A percentile compares a stretch with the other conserved stretches of the same genome.
Evolutionary conservation across 2,329 filamentous ascomycete genomes (phyloP).

Genomic region (Venturia oleaginea): DNA sequence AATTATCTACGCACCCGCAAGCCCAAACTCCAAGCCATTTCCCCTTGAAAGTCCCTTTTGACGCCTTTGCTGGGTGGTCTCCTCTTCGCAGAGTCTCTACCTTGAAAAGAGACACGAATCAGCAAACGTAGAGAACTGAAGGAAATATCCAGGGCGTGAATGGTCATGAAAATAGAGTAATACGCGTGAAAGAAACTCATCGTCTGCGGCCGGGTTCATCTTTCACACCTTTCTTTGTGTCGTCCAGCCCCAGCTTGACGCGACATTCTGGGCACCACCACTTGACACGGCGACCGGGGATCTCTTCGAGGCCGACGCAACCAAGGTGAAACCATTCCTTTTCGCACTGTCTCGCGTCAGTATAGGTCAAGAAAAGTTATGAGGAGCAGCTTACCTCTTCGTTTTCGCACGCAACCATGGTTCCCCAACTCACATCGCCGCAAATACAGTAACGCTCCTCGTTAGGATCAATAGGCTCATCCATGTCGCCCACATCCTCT

Average conservation of each 20-base stretch:
- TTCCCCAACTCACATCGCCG: constrained; percentile 70
- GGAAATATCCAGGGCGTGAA: background rate
- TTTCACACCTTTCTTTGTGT: constrained; percentile 8
- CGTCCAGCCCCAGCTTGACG: constrained; percentile 19
- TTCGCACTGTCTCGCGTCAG: constrained; percentile 49
- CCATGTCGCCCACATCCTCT: constrained; percentile 16
- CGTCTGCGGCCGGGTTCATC: background rate
- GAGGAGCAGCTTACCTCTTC: constrained; percentile 50
- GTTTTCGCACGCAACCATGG: constrained; percentile 78
- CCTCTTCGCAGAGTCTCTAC: constrained; percentile 3
- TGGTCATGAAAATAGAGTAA: background rate
- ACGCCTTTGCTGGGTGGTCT: constrained; percentile 4
- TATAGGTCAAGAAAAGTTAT: constrained; percentile 10
- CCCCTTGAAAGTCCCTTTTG: background rate
- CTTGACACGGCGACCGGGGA: constrained; percentile 64
- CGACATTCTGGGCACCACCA: constrained; percentile 57
- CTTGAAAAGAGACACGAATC: constrained; percentile 1
- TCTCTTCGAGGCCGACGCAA: constrained; percentile 60
- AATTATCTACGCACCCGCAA: background rate
- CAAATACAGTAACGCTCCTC: constrained; percentile 72
- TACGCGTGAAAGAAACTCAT: background rate
- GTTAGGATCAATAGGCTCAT: constrained; percentile 54
- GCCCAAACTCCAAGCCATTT: constrained; percentile 1
- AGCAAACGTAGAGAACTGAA: background rate
- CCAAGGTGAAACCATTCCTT: constrained; percentile 79